These are phyloP conservation scores for Musa balbisiana DNA, from an alignment of 202 grass and related monocot species.

Conservation along the genomic window DNA sequence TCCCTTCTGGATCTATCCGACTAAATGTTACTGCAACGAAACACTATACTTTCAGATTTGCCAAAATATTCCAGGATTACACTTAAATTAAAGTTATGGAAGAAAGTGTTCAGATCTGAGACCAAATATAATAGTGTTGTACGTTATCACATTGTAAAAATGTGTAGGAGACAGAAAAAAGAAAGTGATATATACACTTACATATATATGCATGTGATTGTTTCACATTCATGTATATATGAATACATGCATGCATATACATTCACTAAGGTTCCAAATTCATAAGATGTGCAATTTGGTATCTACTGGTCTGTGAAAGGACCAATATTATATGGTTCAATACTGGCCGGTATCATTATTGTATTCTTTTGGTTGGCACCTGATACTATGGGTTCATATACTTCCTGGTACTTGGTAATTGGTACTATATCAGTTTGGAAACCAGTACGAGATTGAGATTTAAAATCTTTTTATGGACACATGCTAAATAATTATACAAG, in stretches of 20 bases:
- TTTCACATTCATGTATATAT: not conserved
- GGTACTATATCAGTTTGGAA: too few relatives aligned
- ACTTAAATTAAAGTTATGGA: not conserved
- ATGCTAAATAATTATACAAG: not conserved
- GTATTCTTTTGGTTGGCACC: too few relatives aligned
- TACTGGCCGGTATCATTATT: too few relatives aligned
- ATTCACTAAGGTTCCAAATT: too few relatives aligned
- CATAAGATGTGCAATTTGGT: too few relatives aligned
- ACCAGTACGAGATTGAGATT: too few relatives aligned
- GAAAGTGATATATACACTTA: not conserved
- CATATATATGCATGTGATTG: not conserved
- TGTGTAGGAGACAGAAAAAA: not conserved
- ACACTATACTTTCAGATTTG: not conserved
- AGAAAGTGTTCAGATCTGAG: not conserved
- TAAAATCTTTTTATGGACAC: too few relatives aligned
- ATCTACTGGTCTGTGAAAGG: too few relatives aligned
- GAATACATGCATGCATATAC: not conserved
- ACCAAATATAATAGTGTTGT: not conserved
- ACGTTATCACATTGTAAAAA: not conserved
- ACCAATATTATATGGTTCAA: too few relatives aligned
- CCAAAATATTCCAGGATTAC: not conserved
- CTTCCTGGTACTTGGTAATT: too few relatives aligned
- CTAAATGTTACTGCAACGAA: constrained; percentile 72
- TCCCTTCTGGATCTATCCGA: constrained; percentile 89
- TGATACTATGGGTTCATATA: too few relatives aligned